A percentile compares a stretch with the other conserved stretches of the same genome.
phyloP scores from a whole-genome alignment of 768 basidiomycete genomes.

The Mycena chlorophos region DNA sequence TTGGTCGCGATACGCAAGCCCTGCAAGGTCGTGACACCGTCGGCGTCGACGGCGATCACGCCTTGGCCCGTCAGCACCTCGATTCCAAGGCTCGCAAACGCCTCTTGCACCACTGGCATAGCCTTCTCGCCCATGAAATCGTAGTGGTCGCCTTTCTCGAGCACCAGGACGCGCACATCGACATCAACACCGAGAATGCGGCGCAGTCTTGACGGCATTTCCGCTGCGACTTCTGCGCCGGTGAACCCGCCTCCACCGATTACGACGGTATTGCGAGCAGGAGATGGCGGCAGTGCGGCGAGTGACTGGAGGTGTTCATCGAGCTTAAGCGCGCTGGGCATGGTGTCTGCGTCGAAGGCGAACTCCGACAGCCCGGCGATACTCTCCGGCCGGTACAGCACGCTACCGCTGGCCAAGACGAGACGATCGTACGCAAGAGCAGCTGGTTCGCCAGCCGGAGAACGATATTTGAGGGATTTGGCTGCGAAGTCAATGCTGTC shows the following conservation, averaged over 20 bases:
- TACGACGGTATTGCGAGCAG: conserved; percentile 25
- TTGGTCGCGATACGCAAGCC: conserved; percentile 21
- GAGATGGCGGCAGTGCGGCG: conserved; percentile 11
- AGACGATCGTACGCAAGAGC: conserved; percentile 21
- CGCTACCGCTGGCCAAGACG: conserved; percentile 25
- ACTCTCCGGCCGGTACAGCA: conserved; percentile 16
- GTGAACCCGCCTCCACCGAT: conserved; percentile 25
- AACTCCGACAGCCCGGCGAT: conserved; percentile 21
- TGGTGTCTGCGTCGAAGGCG: conserved; percentile 21
- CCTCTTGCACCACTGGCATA: conserved; percentile 17
- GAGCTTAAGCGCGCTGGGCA: conserved; percentile 18
- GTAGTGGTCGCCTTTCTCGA: conserved; percentile 14
- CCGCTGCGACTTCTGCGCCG: conserved; percentile 23
- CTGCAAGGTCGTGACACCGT: conserved; percentile 18
- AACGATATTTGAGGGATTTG: conserved; percentile 15
- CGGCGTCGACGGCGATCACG: conserved; percentile 20
- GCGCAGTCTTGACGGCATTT: conserved; percentile 23
- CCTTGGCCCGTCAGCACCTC: conserved; percentile 17
- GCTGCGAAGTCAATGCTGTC: conserved; percentile 10
- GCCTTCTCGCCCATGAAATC: conserved; percentile 21
- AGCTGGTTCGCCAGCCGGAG: conserved; percentile 3
- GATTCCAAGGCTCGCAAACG: conserved; percentile 16
- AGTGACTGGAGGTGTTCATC: conserved; percentile 23
- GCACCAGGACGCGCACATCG: conserved; percentile 18
- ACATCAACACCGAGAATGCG: conserved; percentile 18